Conservation (phyloP, 192 early-diverging fungal genomes). For the Coemansia sp. region DNA sequence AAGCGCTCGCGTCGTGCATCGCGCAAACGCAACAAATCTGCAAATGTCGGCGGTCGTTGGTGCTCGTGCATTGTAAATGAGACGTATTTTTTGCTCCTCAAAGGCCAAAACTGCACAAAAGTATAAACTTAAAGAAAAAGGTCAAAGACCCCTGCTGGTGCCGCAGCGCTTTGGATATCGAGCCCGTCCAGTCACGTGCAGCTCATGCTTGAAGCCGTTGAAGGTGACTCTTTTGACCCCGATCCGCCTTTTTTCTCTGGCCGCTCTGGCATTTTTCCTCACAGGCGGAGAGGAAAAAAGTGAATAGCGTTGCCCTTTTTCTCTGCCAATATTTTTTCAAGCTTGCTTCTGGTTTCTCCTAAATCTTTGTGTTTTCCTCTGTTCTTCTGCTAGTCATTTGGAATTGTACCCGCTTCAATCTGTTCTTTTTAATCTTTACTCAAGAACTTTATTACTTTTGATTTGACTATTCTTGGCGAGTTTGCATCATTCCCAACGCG, state of each 20-base stretch:
- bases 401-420: too few species aligned
- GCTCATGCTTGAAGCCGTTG: constrained; percentile 3
- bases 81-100: background rate
- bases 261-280: background rate
- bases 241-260: background rate
- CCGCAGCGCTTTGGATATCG: background rate
- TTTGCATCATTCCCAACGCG: constrained; percentile 1
- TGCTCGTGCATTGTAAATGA: constrained; percentile 3
- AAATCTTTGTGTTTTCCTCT: constrained; percentile 2
- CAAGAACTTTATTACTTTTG: background rate
- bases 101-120: background rate
- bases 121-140: background rate
- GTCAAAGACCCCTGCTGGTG: background rate
- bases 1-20: constrained; percentile 46
- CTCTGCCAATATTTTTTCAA: background rate
- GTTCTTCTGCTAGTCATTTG: background rate
- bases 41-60: constrained; percentile 30
- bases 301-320: background rate
- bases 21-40: constrained; percentile 45
- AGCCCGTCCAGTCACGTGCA: constrained; percentile 3
- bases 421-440: background rate
- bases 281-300: background rate
- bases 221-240: background rate
- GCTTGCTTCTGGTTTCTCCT: constrained; percentile 3
- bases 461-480: background rate